Percentiles rank a stretch among this genome's conserved stretches.
Conservation (phyloP, 2,329 filamentous ascomycete genomes). For the Coleophoma eucalyptorum region DNA sequence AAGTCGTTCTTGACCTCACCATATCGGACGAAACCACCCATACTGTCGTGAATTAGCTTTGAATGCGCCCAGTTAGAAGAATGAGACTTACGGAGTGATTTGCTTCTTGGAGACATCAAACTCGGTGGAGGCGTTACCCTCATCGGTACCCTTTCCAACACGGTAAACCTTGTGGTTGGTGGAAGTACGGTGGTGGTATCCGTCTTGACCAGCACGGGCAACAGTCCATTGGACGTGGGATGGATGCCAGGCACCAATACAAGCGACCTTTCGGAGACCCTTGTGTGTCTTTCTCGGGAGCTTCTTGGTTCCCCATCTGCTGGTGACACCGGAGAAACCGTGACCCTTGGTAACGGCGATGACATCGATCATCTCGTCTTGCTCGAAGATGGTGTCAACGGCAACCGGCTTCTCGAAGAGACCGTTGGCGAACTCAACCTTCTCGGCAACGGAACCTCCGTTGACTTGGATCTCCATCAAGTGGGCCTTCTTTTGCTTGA, state of each 20-base stretch:
- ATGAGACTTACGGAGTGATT: slow-evolving; percentile 89
- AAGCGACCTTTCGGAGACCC: slow-evolving; percentile 99
- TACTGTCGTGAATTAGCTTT: slow-evolving; percentile 49
- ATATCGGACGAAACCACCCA: slow-evolving; percentile 99
- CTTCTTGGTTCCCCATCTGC: slow-evolving; percentile 99
- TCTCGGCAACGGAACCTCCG: slow-evolving; percentile 91
- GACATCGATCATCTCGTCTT: slow-evolving; percentile 99
- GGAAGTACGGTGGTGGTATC: slow-evolving; percentile 99
- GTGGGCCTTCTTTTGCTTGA: slow-evolving; percentile 99
- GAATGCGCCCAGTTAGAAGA: neutral
- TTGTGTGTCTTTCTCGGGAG: slow-evolving; percentile 99
- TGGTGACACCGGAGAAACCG: slow-evolving; percentile 95
- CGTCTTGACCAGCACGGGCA: slow-evolving; percentile 98
- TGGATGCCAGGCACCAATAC: slow-evolving; percentile 99
- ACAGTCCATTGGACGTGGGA: slow-evolving; percentile 99
- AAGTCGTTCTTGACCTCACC: slow-evolving; percentile 99
- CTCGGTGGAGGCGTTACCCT: slow-evolving; percentile 90
- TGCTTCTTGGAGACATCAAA: slow-evolving; percentile 98
- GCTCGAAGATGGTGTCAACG: slow-evolving; percentile 93
- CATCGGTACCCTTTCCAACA: slow-evolving; percentile 87
- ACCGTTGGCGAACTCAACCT: slow-evolving; percentile 92
- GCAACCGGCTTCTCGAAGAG: slow-evolving; percentile 99
- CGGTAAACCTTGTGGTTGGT: slow-evolving; percentile 99
- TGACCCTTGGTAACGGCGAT: slow-evolving; percentile 99
- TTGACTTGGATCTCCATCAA: slow-evolving; percentile 99